Evolutionary conservation across 352 stramenopile species (phyloP), one percentile per base, ranked within the genome.

Genomic region (Thraustochytrium striatum): DNA sequence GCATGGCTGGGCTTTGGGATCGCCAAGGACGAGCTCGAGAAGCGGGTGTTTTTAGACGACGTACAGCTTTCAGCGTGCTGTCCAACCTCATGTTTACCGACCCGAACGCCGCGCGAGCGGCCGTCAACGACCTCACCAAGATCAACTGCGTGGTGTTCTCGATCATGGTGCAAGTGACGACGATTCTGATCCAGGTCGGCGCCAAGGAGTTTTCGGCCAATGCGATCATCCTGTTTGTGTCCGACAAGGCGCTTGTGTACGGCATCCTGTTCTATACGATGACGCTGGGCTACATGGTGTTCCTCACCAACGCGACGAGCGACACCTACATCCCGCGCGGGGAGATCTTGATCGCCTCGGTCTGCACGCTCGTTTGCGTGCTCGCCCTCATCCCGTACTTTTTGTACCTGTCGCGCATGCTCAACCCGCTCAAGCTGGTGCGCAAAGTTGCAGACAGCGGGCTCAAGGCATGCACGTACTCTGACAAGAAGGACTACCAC

Each of bases 371-470:
- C 19, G 8, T 41, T 3, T 75, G 32, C 28, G 65, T 75, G 50
- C 41, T 75, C 9, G 13, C 50, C 5, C 65, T 75, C 50, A 75
- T 75, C 32, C 65, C 65, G n/a, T 75, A 75, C 50, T 75, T 75
- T 70, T 33, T 75, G 11, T 75, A 75, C 52, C 65, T 75, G 1
- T 72, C 65, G 2, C 39, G 65, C 16, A 32, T 75, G 39, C 52
- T 75, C 35, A 75, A 75, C 47, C 65, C 65, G 16, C 35, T 75
- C 19, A 35, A 50, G 36, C 50, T 75, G 11, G 65, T 75, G 43
- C 65, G 65, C 11, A 75, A 75, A 43, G 39, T 75, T 28, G 65
- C 65, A 9, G 65, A 75, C 41, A 50, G 9, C 25, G 65, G 65
- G n/a, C 52, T 75, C 35, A 32, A 39, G 41, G 65, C 65, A 1